These are phyloP conservation scores for Aspergillus avenaceus DNA, from an alignment of 495 filamentous ascomycete species.

Conservation along the genomic window DNA sequence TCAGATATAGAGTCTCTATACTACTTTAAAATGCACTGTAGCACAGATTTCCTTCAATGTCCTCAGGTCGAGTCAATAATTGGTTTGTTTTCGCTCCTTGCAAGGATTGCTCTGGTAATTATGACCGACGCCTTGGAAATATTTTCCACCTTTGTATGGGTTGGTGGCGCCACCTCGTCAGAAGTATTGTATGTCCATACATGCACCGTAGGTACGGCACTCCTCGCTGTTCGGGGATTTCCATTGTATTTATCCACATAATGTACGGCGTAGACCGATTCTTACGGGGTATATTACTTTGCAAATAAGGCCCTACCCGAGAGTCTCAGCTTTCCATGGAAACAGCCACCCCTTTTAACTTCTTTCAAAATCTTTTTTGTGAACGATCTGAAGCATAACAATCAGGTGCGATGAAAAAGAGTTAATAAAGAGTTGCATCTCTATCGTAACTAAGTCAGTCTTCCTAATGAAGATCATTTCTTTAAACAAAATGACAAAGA, in stretches of 20 bases:
- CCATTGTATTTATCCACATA: not conserved
- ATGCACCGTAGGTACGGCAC: no score
- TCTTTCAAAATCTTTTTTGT: not conserved
- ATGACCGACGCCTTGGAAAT: not conserved
- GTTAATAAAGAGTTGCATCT: not conserved
- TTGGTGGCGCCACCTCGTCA: constrained; percentile 8
- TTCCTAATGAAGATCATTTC: no score
- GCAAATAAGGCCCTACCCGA: not conserved
- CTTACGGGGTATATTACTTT: not conserved
- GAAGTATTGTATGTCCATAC: not conserved
- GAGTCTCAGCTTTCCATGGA: not conserved
- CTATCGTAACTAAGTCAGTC: not conserved
- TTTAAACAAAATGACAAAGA: not conserved
- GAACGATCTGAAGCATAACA: not conserved
- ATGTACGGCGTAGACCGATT: not conserved
- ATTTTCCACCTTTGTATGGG: not conserved
- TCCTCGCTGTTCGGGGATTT: constrained; percentile 10
- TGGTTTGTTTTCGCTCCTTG: not conserved
- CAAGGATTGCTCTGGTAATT: not conserved
- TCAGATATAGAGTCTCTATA: not conserved
- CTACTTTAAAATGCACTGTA: not conserved
- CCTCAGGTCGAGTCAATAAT: not conserved
- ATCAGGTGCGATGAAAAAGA: not conserved
- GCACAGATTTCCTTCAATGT: not conserved
- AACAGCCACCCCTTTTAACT: not conserved